Conservation (phyloP, 163 green algal species). For the Scenedesmus sp. region DNA sequence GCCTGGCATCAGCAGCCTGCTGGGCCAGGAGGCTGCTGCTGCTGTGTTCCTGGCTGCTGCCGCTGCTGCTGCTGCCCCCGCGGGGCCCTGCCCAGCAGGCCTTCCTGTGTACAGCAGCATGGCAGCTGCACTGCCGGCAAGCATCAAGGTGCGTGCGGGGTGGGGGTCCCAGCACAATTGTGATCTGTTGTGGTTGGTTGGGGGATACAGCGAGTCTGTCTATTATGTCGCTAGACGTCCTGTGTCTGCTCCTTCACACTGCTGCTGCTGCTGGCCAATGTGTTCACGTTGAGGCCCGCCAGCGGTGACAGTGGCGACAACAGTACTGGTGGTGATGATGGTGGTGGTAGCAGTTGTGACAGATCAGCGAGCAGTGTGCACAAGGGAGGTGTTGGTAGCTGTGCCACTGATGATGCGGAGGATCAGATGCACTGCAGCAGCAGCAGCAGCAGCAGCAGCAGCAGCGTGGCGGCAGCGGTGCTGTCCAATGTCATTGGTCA, state of each 20-base stretch:
- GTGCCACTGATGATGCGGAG: background rate
- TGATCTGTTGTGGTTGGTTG: no score
- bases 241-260: no score
- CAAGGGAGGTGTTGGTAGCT: background rate
- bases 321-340: background rate
- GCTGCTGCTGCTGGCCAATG: background rate
- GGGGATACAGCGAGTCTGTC: no score
- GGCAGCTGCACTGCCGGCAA: background rate
- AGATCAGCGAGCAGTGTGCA: background rate
- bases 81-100: background rate
- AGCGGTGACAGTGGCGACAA: no score
- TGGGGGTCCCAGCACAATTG: no score
- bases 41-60: background rate
- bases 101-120: background rate
- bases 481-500: background rate
- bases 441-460: background rate
- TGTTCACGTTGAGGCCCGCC: background rate
- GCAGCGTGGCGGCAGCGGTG: background rate
- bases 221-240: no score
- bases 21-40: background rate
- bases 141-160: background rate
- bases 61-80: no score
- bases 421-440: background rate
- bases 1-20: background rate
- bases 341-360: no score